Base-by-base conservation (phyloP, 176 grass and related monocot species). In the Avena eriantha region DNA sequence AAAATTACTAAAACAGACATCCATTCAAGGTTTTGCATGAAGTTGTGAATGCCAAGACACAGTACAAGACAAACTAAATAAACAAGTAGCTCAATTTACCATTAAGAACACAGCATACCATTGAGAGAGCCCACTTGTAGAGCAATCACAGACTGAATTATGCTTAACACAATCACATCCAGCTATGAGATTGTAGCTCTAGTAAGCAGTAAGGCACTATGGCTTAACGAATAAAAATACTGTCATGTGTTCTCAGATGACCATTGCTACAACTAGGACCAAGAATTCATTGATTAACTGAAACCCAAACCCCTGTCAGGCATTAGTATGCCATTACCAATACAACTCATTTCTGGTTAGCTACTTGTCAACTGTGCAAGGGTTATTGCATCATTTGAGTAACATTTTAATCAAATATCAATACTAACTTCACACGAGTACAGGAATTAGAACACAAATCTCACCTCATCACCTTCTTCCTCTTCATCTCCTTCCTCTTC, bases 381-480 rank as follows among this genome's bases (percentile, higher is more conserved):
- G 0, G 23, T 65, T 56, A 55, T 56, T 70, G 21, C 13, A 59
- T 29, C 24, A 14, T 21, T 51, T 77, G 13, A 46, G 41, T 67
- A 68, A 51, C 45, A 78, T 15, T 21, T 13, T 9, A 67, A 81
- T 14, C 21, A 15, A 33, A 82, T 77, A 63, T 2, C 21, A 22
- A 35, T 24, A 45, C 4, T 21, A 15, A 31, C 16, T 83, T 33
- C 21, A 22, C 63, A 48, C 26, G 31, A 69, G 19, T 0, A 77
- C 1, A 15, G 8, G 10, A 67, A 76, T 33, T 77, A 48, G 75
- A 67, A n/a, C 0, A 73, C 48, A 80, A 59, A 24, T 9, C 43
- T 88, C 43, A 91, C 85, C 85, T 87, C 81, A 0, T 84, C 89
- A 1, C 72, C 88, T 22, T 70, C 86, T n/a, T 79, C 93, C 24